Base-by-base conservation (phyloP, 2,329 filamentous ascomycete genomes). In the Fonsecaea nubica region DNA sequence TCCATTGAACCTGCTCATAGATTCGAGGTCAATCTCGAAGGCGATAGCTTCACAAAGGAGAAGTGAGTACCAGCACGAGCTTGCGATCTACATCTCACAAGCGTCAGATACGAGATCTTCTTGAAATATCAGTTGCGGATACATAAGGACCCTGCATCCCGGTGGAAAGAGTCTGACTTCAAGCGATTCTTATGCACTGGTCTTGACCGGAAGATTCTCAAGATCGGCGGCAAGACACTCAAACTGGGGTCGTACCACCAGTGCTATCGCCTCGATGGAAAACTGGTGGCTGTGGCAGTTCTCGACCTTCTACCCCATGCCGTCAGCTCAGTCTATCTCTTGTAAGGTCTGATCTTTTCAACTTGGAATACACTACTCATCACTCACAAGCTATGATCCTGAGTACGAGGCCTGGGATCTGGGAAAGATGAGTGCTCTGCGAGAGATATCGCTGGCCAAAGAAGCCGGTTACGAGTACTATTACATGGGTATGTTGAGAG, bases 341-440 rank as follows among this genome's bases (percentile, higher is more conserved):
- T 82, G 81, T 83, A 72, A 74, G 78, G 67, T 18, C 30, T 52
- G 32, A 56, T 50, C 18, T 8, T 38, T 18, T 21, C 9, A 21
- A 7, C 18, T 33, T 33, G 33, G 50, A 42, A 45, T n/a, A 21
- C 6, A 52, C 18, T 61, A 25, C 63, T 56, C 64, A 62, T 35
- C 64, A 62, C 33, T 56, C 57, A 67, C 15, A 62, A 83, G 81
- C 68, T 89, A 90, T 74, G 86, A 89, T 71, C 83, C 82, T 9
- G 85, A 87, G 64, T 86, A 85, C 72, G 84, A 85, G 68, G 80
- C 84, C 56, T 89, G 83, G 82, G 85, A 85, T 63, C 85, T 89
- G 72, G 87, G 87, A 4, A 89, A 89, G 74, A 75, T 89, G 57
- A 87, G 85, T 69, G 87, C 87, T 4, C 75, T 89, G 71, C 80